Evolutionary conservation across 805 yeast species (phyloP).

Genomic region (Metschnikowia similis): DNA sequence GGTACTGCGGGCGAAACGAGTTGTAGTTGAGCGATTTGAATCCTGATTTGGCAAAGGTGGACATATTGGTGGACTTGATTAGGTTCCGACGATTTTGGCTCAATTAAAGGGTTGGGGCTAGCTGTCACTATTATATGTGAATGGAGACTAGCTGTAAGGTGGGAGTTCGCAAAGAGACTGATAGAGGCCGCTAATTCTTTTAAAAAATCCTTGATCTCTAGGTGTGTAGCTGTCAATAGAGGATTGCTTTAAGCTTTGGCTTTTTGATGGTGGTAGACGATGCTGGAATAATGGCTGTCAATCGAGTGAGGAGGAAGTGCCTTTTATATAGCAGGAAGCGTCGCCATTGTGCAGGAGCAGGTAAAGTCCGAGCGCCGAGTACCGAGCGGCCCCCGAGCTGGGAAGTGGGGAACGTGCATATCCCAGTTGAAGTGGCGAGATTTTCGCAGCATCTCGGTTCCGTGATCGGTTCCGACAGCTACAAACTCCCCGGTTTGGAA

Average conservation of each 20-base stretch:
- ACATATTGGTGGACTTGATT: constrained; percentile 3
- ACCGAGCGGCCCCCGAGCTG: background rate
- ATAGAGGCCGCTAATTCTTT: too few relatives aligned
- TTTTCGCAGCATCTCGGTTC: too few relatives aligned
- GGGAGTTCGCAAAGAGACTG: too few relatives aligned
- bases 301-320: background rate
- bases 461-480: too few relatives aligned
- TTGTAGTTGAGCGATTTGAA: constrained; percentile 18
- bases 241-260: background rate
- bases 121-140: too few relatives aligned
- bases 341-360: background rate
- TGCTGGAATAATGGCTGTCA: background rate
- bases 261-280: background rate
- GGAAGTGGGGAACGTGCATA: background rate
- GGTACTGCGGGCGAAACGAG: constrained; percentile 42
- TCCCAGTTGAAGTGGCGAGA: background rate
- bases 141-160: too few relatives aligned
- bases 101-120: too few relatives aligned
- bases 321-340: background rate
- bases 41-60: constrained; percentile 14
- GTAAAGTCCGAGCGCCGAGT: background rate
- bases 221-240: too few relatives aligned
- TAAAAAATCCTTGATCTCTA: too few relatives aligned
- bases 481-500: too few relatives aligned
- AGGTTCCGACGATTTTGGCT: too few relatives aligned